These are phyloP conservation scores for Asparagopsis taxiformis DNA, from an alignment of 31 red algal species.

Conservation along the genomic window DNA sequence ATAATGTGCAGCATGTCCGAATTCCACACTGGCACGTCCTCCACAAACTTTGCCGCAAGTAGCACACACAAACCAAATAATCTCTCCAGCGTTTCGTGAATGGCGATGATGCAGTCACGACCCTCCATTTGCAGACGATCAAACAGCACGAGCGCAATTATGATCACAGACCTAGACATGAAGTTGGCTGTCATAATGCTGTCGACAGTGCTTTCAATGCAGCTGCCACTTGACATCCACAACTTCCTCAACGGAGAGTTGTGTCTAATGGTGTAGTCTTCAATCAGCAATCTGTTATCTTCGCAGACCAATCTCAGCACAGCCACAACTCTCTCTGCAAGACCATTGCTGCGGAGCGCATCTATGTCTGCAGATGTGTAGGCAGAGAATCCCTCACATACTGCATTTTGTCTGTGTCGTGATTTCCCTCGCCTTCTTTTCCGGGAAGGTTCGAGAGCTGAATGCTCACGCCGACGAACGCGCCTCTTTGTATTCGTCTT, in stretches of 20 bases:
- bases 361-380: not conserved
- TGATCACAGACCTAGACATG: not conserved
- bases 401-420: not conserved
- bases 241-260: not conserved
- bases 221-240: not conserved
- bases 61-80: not conserved
- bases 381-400: not conserved
- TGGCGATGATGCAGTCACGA: not conserved
- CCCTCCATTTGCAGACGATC: not conserved
- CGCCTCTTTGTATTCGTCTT: not conserved
- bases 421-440: not conserved
- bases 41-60: not conserved
- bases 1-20: not conserved
- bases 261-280: not conserved
- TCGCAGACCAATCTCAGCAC: not conserved
- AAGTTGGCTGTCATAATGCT: not conserved
- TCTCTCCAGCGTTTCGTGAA: not conserved
- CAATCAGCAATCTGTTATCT: not conserved
- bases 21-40: not conserved
- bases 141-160: not conserved
- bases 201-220: not conserved
- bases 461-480: not conserved
- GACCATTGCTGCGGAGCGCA: not conserved
- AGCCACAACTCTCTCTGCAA: not conserved
- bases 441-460: not conserved